Evolutionary conservation across 305 asterid genomes (phyloP), one percentile per base, ranked within the genome.

Genomic region (Solanum hybrid): DNA sequence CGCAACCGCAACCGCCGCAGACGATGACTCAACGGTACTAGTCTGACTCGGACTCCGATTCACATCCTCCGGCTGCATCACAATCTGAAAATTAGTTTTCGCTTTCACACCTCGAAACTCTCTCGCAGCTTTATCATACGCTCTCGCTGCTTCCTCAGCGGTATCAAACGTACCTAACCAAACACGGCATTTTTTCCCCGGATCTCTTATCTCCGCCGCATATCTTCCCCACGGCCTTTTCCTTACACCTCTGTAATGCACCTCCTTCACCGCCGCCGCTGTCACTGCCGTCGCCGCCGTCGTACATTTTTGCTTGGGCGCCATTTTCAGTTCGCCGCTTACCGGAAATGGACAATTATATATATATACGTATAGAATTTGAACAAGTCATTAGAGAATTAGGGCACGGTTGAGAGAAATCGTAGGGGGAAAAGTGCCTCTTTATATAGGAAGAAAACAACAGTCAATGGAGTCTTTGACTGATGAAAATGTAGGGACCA

Each of bases 131-230:
- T 87, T 34, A 42, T 93, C 94, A 15, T 93, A 93, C 2, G 94
- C 94, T 34, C 79, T 88, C 6, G 93, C 94, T 2, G 94, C 94
- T n/a, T 90, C 93, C 91, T 89, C 93, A 51, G 94, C 93, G 36
- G 93, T 93, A 31, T 92, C 93, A 10, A 92, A 93, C 0, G 93
- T 93, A 0, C 94, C 94, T 6, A 93, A 90, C 94, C 94, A 93
- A 31, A 93, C 94, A 0, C 93, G 91, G 89, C 86, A 88, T 71
- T 91, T 91, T 75, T 91, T 91, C 7, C 86, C 73, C 0, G 94
- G 94, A 90, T 92, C 93, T 26, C 93, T 78, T 26, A 92, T 92
- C 90, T 92, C 94, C 11, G 94, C 94, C 8, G 94, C 94, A 10
- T 92, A 92, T 8, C 92, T 81, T 2, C 94, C 94, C 94, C 94